A percentile compares a stretch with the other conserved stretches of the same genome.
phyloP scores from a whole-genome alignment of 2,329 filamentous ascomycete species.

The Aspergillus hortae region DNA sequence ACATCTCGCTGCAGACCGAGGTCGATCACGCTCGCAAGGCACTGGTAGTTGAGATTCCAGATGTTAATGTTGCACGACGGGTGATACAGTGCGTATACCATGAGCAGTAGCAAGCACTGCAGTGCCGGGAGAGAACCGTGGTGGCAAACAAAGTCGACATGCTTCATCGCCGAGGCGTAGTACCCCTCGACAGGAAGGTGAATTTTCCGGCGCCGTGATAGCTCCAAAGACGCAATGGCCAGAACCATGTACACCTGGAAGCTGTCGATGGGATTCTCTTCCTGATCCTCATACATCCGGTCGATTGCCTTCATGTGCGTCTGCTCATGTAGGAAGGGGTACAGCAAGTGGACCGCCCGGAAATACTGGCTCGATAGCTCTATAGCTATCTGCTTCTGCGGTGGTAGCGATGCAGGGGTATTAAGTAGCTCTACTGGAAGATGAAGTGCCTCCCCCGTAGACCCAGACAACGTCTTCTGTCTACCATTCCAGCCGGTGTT shows the following conservation, averaged over 20 bases:
- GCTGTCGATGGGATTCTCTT: slow-evolving; percentile 25
- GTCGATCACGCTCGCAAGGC: slow-evolving; percentile 50
- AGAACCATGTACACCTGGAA: slow-evolving; percentile 56
- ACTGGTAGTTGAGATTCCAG: slow-evolving; percentile 57
- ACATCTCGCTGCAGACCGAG: slow-evolving; percentile 52
- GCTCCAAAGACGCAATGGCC: slow-evolving; percentile 47
- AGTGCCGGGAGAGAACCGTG: slow-evolving; percentile 50
- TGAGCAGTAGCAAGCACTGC: slow-evolving; percentile 43
- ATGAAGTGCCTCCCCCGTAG: slow-evolving; percentile 7
- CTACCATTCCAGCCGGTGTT: slow-evolving; percentile 28
- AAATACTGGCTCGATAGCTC: slow-evolving; percentile 49
- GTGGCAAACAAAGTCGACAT: slow-evolving; percentile 46
- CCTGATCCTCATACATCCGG: slow-evolving; percentile 30
- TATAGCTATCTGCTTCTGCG: slow-evolving; percentile 34
- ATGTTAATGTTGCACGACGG: slow-evolving; percentile 49
- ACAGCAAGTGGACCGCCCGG: slow-evolving; percentile 46
- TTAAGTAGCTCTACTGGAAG: slow-evolving; percentile 24
- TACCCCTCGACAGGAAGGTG: slow-evolving; percentile 49
- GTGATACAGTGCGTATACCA: slow-evolving; percentile 52
- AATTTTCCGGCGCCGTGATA: slow-evolving; percentile 43
- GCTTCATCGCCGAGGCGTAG: slow-evolving; percentile 46
- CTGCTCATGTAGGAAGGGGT: slow-evolving; percentile 49
- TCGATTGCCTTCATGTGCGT: slow-evolving; percentile 38
- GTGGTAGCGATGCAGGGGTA: slow-evolving; percentile 25
- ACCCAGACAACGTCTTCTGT: slow-evolving; percentile 3